Evolutionary conservation across 768 basidiomycete genomes (phyloP).

Genomic region (Infundibulicybe gibba): DNA sequence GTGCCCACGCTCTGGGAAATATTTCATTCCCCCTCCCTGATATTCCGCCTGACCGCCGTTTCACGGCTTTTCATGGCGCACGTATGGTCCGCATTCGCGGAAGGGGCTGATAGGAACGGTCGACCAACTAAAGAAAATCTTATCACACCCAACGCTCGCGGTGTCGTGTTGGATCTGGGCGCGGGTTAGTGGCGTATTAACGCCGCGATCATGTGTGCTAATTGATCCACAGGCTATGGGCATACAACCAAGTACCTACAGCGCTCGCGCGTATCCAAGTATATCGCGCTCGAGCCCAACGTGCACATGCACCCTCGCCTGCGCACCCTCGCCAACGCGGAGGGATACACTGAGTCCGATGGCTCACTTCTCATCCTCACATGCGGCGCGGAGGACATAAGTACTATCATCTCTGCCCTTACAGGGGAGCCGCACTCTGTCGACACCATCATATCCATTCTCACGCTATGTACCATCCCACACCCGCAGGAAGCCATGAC

Average conservation of each 20-base stretch:
- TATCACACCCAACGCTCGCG: constrained; percentile 50
- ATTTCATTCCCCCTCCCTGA: neutral
- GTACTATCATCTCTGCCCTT: constrained; percentile 37
- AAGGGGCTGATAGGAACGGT: constrained; percentile 38
- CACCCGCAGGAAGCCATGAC: constrained; percentile 44
- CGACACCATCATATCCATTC: constrained; percentile 61
- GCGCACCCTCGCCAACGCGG: constrained; percentile 36
- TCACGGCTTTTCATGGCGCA: constrained; percentile 54
- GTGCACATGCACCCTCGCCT: constrained; percentile 52
- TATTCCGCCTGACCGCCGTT: constrained; percentile 29
- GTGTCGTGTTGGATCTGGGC: constrained; percentile 53
- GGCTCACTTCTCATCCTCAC: constrained; percentile 56
- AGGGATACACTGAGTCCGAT: constrained; percentile 48
- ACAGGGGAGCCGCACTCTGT: constrained; percentile 24
- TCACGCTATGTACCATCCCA: constrained; percentile 67
- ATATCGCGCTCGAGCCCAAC: constrained; percentile 71
- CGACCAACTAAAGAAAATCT: constrained; percentile 39
- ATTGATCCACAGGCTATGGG: constrained; percentile 44
- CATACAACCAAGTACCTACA: constrained; percentile 60
- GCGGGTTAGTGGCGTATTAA: constrained; percentile 8
- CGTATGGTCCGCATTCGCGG: constrained; percentile 50
- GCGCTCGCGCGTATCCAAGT: constrained; percentile 44
- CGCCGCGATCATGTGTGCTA: neutral
- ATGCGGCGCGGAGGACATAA: constrained; percentile 60
- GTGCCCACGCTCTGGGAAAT: neutral